Evolutionary conservation across 2,329 filamentous ascomycete genomes (phyloP), one percentile per base, ranked within the genome.

Genomic region (Neonectria coccinea): DNA sequence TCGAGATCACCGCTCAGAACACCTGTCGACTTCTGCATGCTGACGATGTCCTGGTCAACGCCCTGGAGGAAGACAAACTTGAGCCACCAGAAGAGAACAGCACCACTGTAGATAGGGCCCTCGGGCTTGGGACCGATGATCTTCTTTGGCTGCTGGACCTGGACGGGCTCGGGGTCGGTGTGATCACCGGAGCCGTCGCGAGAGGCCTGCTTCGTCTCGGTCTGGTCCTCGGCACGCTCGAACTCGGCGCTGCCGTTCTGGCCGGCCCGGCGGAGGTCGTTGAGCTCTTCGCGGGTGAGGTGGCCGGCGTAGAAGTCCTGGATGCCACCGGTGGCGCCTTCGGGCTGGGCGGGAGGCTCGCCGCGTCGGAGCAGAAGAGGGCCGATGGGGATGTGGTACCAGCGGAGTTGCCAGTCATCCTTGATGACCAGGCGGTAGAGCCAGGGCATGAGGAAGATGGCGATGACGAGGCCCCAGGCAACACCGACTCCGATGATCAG

Each of bases 321-420:
- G 41, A 88, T 79, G 8, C 75, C 79, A 54, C 78, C 78, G 3
- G 91, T 91, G 8, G 88, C 78, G 8, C 90, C 90, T 79, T 93
- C 87, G 18, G 88, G 91, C 81, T 94, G 92, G 67, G 79, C 73
- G 4, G 82, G 80, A 0, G 79, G 77, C 0, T 79, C 74, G 2
- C 76, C 77, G 8, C 83, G 82, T 22, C 74, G 76, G 39, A 86
- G 82, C 1, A 89, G 81, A 0, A 88, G 76, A 20, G 85, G 87
- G 0, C 88, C 88, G 27, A 82, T 72, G 65, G 81, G 67, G 59
- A 89, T 80, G 67, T 89, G 80, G 75, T 80, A 89, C 78, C 83
- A 79, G 63, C 83, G 84, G 53, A 91, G 79, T 71, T 87, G 77
- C 85, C 88, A 86, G 80, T 91, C 88, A 63, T 90, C 82, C 74